Base-by-base conservation (phyloP, 768 basidiomycete genomes). In the Mycena olivaceomarginata region DNA sequence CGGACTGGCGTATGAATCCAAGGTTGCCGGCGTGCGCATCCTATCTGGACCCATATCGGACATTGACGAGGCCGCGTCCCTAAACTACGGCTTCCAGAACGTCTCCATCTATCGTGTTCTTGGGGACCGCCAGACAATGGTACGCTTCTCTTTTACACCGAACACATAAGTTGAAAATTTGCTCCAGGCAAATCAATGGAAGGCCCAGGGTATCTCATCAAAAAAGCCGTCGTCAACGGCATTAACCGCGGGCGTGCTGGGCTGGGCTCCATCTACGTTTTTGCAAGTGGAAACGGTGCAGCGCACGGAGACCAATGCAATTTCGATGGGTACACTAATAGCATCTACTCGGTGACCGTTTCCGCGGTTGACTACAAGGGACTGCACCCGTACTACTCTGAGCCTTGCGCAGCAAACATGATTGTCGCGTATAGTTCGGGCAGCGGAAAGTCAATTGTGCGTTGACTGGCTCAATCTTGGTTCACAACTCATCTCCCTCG, bases 241-340 rank as follows among this genome's bases (percentile, higher is more conserved):
- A 92, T 99, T 51, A 94, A 95, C 84, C 94, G 95, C 45, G 98
- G 98, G 2, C 92, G 98, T 60, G 90, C 86, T 39, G 97, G 97
- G 31, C 97, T 96, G 82, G 98, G 98, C 1, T 97, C 95, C 43
- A 90, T 99, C 76, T 99, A 95, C 79, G 98, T 99, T 39, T 99
- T 99, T 82, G 98, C 98, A 5, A 97, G 96, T 70, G 98, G 98
- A 0, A 99, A 99, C 83, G 98, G 98, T 10, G 98, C 97, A 41
- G 91, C 91, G 10, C 90, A 91, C 70, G 96, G 95, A 20, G 98
- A 99, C 82, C 98, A 99, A 84, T 99, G 98, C 89, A 99, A 99
- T 84, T 99, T 99, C 82, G 98, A 99, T 80, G 98, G 98, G 9
- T 99, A 99, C 84, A 99, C 98, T 15, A 99, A 99, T 83, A 96